These are phyloP conservation scores for Aspergillus amoenus DNA, from an alignment of 2,329 filamentous ascomycete species.

Conservation along the genomic window DNA sequence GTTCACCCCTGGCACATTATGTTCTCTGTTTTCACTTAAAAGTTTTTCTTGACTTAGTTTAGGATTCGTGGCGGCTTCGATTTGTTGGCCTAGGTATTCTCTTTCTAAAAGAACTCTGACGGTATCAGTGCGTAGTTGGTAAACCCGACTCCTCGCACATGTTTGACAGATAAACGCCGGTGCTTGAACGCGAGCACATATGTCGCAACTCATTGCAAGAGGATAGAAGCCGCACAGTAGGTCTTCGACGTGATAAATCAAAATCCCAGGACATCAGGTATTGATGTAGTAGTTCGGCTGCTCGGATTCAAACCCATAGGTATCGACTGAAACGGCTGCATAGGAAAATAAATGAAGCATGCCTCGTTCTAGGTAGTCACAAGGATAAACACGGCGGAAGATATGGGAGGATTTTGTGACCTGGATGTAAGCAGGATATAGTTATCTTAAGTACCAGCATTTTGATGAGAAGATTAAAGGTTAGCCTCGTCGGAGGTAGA, in stretches of 20 bases:
- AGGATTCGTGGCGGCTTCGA: conserved; percentile 38
- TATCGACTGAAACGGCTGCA: not conserved
- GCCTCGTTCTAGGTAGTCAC: not conserved
- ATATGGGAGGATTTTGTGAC: not conserved
- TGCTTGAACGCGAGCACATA: conserved; percentile 59
- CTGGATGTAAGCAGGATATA: not conserved
- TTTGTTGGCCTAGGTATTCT: conserved; percentile 49
- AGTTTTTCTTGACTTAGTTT: not conserved
- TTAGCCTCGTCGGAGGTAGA: not conserved
- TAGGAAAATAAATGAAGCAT: conserved; percentile 7
- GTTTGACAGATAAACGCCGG: conserved; percentile 68
- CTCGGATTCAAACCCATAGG: conserved; percentile 7
- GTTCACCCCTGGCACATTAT: not conserved
- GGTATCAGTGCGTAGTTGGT: conserved; percentile 62
- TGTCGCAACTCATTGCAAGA: conserved; percentile 65
- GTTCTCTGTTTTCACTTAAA: not conserved
- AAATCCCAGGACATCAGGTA: conserved; percentile 24
- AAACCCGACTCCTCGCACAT: conserved; percentile 68
- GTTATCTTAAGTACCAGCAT: too few species aligned
- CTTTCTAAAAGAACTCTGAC: conserved; percentile 63
- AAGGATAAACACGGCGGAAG: not conserved
- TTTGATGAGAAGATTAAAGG: too few species aligned
- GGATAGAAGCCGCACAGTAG: conserved; percentile 8
- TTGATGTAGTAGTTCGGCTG: conserved; percentile 8
- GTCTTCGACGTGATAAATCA: conserved; percentile 8